Percentiles rank a stretch among this genome's conserved stretches.
phyloP scores from a whole-genome alignment of 257 asterid species.

The Solanum habrochaites region DNA sequence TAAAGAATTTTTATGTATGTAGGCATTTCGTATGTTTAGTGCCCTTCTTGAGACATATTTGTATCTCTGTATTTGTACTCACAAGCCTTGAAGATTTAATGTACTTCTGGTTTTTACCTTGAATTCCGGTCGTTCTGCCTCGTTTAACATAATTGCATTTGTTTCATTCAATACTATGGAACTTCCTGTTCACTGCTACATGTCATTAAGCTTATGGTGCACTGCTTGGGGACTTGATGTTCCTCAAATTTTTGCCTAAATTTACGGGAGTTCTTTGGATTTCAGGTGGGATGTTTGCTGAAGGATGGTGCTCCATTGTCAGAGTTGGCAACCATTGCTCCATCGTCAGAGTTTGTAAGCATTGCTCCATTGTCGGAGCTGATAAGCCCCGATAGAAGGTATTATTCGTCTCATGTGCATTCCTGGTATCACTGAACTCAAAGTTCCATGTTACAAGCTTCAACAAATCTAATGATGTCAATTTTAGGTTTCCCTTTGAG shows the following conservation, averaged over 20 bases:
- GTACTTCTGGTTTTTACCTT: not conserved
- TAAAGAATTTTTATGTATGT: not conserved
- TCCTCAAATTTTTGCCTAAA: not conserved
- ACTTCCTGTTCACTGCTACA: not conserved
- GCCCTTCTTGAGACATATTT: not conserved
- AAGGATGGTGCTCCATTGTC: slow-evolving; percentile 18
- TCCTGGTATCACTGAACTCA: not conserved
- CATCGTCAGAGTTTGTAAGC: slow-evolving; percentile 6
- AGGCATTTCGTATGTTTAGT: not conserved
- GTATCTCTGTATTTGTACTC: not conserved
- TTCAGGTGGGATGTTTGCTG: slow-evolving; percentile 47
- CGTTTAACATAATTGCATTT: not conserved
- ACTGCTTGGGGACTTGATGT: not conserved
- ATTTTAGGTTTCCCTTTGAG: slow-evolving; percentile 49
- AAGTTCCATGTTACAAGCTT: not conserved
- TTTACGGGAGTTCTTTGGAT: not conserved
- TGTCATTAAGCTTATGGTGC: not conserved
- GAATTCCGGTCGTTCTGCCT: not conserved
- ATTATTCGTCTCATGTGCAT: not conserved
- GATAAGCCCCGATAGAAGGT: slow-evolving; percentile 30
- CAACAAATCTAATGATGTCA: not conserved
- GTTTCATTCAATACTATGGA: not conserved
- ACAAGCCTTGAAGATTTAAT: not conserved
- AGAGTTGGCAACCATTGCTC: not conserved
- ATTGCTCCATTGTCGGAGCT: slow-evolving; percentile 16